Conservation (phyloP, 805 yeast genomes). For the Groenewaldozyma tartarivorans region DNA sequence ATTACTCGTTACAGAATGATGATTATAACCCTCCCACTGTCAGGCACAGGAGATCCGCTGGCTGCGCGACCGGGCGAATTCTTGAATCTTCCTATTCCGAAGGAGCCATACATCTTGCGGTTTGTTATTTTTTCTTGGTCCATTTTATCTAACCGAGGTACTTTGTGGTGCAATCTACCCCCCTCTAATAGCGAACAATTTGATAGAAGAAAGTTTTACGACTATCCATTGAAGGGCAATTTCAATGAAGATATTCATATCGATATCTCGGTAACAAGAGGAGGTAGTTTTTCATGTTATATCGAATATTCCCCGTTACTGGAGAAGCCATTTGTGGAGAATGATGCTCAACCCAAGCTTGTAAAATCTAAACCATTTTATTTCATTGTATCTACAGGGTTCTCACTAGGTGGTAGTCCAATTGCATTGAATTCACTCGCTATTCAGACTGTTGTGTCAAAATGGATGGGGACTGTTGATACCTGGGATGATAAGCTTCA, state of each 20-base stretch:
- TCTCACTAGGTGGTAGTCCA: conserved; percentile 44
- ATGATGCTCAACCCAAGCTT: neutral
- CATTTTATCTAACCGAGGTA: conserved; percentile 59
- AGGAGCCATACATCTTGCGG: conserved; percentile 36
- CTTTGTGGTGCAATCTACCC: conserved; percentile 68
- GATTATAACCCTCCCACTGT: conserved; percentile 18
- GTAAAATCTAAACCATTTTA: conserved; percentile 42
- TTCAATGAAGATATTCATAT: conserved; percentile 57
- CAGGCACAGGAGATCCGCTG: conserved; percentile 22
- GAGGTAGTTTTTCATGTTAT: conserved; percentile 77
- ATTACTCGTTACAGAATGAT: too few relatives aligned
- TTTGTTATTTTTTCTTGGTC: conserved; percentile 70
- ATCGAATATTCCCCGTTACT: conserved; percentile 41
- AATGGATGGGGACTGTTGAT: conserved; percentile 70
- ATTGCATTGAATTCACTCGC: conserved; percentile 71
- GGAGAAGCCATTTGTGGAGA: conserved; percentile 12
- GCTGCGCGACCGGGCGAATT: conserved; percentile 28
- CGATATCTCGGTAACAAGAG: conserved; percentile 49
- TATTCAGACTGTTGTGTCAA: conserved; percentile 77
- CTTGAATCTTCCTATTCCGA: conserved; percentile 31
- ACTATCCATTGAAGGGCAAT: conserved; percentile 39
- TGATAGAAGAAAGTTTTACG: conserved; percentile 46
- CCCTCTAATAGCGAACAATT: conserved; percentile 34
- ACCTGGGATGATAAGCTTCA: conserved; percentile 62
- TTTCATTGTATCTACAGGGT: conserved; percentile 73